phyloP scores from a whole-genome alignment of 2,329 filamentous ascomycete species.

The Verticillium isaacii region DNA sequence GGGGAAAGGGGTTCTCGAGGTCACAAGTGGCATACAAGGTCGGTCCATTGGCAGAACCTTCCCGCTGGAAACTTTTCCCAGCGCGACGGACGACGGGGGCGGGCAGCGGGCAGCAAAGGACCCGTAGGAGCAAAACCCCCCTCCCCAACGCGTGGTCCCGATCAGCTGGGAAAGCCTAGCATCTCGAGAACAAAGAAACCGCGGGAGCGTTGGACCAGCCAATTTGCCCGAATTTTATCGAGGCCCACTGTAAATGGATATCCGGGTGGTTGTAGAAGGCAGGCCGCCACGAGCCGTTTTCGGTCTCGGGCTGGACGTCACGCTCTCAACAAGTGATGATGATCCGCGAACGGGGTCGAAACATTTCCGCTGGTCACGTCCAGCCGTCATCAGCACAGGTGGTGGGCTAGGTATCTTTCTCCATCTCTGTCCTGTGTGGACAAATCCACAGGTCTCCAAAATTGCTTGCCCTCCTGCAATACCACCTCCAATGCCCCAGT shows the following conservation, averaged over 20 bases:
- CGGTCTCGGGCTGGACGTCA: neutral
- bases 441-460: neutral
- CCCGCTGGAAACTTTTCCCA: neutral
- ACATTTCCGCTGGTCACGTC: neutral
- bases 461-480: too few relatives aligned
- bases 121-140: neutral
- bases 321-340: neutral
- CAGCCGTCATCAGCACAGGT: neutral
- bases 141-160: neutral
- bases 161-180: neutral
- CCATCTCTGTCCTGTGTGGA: neutral
- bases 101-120: neutral
- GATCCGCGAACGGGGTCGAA: neutral
- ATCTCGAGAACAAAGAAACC: neutral
- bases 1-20: neutral
- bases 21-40: neutral
- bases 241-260: neutral
- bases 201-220: neutral
- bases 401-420: too few relatives aligned
- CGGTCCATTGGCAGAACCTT: neutral
- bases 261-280: neutral
- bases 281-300: neutral
- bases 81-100: neutral
- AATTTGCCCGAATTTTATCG: neutral
- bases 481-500: neutral